Evolutionary conservation across 2,329 filamentous ascomycete genomes (phyloP), one percentile per base, ranked within the genome.

Genomic region (Colletotrichum incanum): DNA sequence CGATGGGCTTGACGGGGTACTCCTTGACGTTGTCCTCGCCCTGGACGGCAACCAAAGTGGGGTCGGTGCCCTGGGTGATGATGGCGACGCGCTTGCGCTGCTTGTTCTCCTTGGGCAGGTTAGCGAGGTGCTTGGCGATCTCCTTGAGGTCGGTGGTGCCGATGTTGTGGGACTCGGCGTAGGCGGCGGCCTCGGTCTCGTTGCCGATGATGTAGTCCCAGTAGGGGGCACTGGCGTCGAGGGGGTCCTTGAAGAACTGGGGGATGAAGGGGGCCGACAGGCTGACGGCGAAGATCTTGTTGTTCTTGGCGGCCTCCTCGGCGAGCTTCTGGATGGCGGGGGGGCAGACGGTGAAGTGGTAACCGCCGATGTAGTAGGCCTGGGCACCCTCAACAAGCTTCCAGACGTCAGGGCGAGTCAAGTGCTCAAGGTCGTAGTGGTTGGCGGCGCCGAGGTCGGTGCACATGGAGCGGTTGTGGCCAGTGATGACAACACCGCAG

Each of bases 191-290:
- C 87, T 99, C 96, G 76, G 94, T 93, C 91, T 99, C 96, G 86
- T 99, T 99, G 80, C 95, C 96, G 82, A 99, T 93, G 74, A 98
- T 88, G 85, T 96, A 97, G 86, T 98, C 95, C 88, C 95, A 97
- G 90, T 98, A 98, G 39, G 93, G 93, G 65, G 94, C 88, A 66
- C 93, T 93, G 78, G 91, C 92, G 84, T 98, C 94, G 59, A 99
- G 90, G 76, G 91, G 93, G 61, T 98, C 95, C 89, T 98, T 98
- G 93, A 98, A 99, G 90, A 98, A 98, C 82, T 97, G 93, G 49
- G 93, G 87, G 80, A 99, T 98, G 88, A 99, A 99, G 72, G 96
- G 96, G 9, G 96, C 96, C 63, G 94, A 96, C 73, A 99, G 91
- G 77, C 95, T 97, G 77, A 99, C 91, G 78, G 95, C 91, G 83